Conservation (phyloP, 441 rosid genomes). For the Croton setiger region DNA sequence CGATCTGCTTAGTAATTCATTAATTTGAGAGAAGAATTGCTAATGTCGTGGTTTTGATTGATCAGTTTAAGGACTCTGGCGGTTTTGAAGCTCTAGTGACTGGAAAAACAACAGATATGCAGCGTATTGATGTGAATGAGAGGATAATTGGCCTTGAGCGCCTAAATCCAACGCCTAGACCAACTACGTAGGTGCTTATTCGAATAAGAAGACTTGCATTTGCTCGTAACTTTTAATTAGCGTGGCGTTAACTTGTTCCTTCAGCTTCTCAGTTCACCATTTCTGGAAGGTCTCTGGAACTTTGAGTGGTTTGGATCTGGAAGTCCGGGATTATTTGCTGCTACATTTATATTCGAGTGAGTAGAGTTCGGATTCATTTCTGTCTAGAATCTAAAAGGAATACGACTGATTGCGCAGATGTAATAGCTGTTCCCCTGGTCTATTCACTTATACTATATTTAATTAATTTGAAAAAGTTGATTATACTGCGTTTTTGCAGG, state of each 20-base stretch:
- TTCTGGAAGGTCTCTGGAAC: slow-evolving; percentile 82
- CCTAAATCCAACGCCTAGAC: slow-evolving; percentile 85
- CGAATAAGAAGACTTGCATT: slow-evolving; percentile 12
- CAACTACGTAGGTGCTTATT: slow-evolving; percentile 70
- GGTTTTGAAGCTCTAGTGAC: slow-evolving; percentile 75
- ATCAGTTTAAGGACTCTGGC: slow-evolving; percentile 26
- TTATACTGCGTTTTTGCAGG: slow-evolving; percentile 39
- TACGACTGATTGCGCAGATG: neutral
- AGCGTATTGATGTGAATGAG: slow-evolving; percentile 88
- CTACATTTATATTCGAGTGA: slow-evolving; percentile 63
- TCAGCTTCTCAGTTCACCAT: slow-evolving; percentile 84
- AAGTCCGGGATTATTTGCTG: slow-evolving; percentile 68
- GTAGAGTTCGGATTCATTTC: slow-evolving; percentile 15
- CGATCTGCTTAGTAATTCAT: neutral
- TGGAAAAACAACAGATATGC: slow-evolving; percentile 64
- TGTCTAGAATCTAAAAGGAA: neutral
- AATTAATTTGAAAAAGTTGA: slow-evolving; percentile 1
- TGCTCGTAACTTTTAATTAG: neutral
- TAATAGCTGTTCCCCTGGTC: no score
- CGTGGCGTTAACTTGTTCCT: slow-evolving; percentile 36
- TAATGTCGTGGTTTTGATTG: slow-evolving; percentile 35
- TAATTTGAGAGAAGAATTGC: slow-evolving; percentile 14
- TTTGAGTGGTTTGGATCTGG: slow-evolving; percentile 92
- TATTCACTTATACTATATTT: neutral
- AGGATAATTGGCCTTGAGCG: slow-evolving; percentile 80